These are phyloP conservation scores for Glebionis coronaria DNA, from an alignment of 129 eudicot species.

Conservation along the genomic window DNA sequence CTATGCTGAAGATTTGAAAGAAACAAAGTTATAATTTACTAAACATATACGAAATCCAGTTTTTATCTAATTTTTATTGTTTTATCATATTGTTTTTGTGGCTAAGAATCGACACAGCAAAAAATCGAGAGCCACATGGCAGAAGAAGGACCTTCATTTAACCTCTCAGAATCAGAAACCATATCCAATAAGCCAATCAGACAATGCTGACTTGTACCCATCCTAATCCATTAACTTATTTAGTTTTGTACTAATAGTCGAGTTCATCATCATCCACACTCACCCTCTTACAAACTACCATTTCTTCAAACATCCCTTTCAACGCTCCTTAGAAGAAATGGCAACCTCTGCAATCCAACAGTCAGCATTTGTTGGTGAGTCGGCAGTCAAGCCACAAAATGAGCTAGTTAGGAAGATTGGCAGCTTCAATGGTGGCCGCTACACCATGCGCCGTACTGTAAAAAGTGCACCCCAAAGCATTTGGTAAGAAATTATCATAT, in stretches of 20 bases:
- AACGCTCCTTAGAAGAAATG: not conserved
- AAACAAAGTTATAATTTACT: too few species aligned
- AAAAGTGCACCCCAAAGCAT: constrained; percentile 16
- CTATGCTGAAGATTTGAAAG: too few species aligned
- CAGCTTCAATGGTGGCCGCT: constrained; percentile 10
- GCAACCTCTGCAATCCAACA: constrained; percentile 15
- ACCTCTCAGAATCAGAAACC: constrained; percentile 28
- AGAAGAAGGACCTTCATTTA: constrained; percentile 31
- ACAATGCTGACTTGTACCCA: constrained; percentile 34
- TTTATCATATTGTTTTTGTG: not conserved
- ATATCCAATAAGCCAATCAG: constrained; percentile 40
- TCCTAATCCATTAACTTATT: constrained; percentile 33
- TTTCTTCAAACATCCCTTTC: constrained; percentile 3
- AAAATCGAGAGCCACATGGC: constrained; percentile 42
- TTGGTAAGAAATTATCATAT: not conserved
- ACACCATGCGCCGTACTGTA: constrained; percentile 11
- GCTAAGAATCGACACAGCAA: constrained; percentile 1
- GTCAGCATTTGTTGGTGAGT: constrained; percentile 9
- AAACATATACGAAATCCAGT: not conserved
- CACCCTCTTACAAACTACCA: constrained; percentile 9
- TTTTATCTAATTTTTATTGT: not conserved
- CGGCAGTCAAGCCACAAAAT: not conserved
- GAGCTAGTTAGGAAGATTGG: constrained; percentile 6
- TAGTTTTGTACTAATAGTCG: constrained; percentile 21
- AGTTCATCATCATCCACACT: not conserved